Evolutionary conservation across 768 basidiomycete genomes (phyloP).

Genomic region (Tulasnella sp.): DNA sequence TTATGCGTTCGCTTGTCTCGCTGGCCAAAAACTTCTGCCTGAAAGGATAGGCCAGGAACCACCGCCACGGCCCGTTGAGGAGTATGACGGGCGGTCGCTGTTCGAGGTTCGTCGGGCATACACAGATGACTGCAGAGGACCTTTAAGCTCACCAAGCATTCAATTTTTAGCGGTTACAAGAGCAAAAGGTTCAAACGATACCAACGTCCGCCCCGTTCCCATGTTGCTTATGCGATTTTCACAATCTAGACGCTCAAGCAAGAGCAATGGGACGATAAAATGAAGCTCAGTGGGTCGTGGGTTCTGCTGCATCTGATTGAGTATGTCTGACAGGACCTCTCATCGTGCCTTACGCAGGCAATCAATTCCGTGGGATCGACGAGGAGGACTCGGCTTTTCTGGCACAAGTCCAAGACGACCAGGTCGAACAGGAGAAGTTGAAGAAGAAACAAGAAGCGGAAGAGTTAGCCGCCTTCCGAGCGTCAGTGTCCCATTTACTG

Average conservation of each 20-base stretch:
- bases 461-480: constrained; percentile 72
- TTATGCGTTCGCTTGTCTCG: neutral
- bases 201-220: neutral
- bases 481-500: constrained; percentile 44
- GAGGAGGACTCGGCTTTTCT: constrained; percentile 89
- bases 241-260: constrained; percentile 70
- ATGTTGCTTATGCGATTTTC: constrained; percentile 29
- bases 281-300: constrained; percentile 54
- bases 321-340: constrained; percentile 14
- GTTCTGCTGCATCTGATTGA: neutral
- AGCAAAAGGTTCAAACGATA: constrained; percentile 61
- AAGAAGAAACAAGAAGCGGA: constrained; percentile 72
- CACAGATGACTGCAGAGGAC: constrained; percentile 4
- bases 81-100: constrained; percentile 80
- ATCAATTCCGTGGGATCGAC: constrained; percentile 83
- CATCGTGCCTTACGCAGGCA: constrained; percentile 47
- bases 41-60: constrained; percentile 78
- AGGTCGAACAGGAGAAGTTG: constrained; percentile 69
- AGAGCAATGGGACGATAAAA: constrained; percentile 91
- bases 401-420: constrained; percentile 72
- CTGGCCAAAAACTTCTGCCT: neutral
- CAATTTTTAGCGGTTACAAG: constrained; percentile 70
- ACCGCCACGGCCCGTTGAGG: constrained; percentile 68
- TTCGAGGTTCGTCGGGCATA: constrained; percentile 68
- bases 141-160: constrained; percentile 22